Evolutionary conservation across 2,329 filamentous ascomycete species (phyloP).

Genomic region (Trichoderma harzianum): DNA sequence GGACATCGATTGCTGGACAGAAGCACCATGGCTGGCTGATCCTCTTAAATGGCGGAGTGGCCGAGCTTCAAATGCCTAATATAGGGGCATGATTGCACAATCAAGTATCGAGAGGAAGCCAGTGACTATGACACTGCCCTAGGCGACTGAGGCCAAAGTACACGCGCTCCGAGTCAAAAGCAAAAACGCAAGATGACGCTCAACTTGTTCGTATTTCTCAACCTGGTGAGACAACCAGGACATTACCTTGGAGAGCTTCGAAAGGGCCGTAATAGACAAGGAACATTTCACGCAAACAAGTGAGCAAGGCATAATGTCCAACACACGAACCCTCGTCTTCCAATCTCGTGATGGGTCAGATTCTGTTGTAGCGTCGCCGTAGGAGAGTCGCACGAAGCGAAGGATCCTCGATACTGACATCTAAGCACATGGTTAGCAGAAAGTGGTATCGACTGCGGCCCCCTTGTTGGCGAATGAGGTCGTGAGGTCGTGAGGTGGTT

Average conservation of each 20-base stretch:
- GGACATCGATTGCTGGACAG: not conserved
- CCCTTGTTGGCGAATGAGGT: not conserved
- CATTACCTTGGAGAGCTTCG: not conserved
- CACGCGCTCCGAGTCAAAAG: too few species aligned
- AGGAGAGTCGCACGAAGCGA: not conserved
- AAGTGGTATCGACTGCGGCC: not conserved
- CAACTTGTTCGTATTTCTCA: not conserved
- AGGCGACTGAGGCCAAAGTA: not conserved
- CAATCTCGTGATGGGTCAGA: not conserved
- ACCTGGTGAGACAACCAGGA: not conserved
- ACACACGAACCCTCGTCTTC: not conserved
- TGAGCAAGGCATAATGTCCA: not conserved
- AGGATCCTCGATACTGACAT: not conserved
- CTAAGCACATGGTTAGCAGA: not conserved
- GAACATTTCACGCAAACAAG: not conserved
- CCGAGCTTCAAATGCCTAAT: not conserved
- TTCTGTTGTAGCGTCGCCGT: not conserved
- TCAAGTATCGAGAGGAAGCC: not conserved
- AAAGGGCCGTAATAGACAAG: not conserved
- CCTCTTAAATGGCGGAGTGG: not conserved
- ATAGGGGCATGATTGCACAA: not conserved
- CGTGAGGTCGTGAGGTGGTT: not conserved
- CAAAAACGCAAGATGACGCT: not conserved
- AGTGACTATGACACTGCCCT: not conserved
- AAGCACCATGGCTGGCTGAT: not conserved